These are phyloP conservation scores for Jacaranda mimosifolia DNA, from an alignment of 257 asterid genomes.

Conservation along the genomic window DNA sequence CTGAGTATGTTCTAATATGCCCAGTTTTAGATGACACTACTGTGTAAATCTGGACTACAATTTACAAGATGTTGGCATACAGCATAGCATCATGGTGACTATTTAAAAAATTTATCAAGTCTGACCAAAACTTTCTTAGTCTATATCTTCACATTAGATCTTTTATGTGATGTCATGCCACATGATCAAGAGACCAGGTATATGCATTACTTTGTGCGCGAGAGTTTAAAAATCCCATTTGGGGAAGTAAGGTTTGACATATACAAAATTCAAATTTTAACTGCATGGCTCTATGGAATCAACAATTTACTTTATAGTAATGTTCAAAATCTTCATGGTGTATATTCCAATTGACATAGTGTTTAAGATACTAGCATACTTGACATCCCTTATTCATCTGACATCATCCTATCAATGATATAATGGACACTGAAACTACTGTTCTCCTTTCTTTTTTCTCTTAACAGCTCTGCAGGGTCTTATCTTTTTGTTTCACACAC, in stretches of 20 bases:
- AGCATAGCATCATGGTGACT: conserved; percentile 9
- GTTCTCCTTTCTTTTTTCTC: conserved; percentile 34
- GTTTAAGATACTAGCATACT: conserved; percentile 1
- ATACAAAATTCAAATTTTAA: not conserved
- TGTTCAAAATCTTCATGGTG: conserved; percentile 11
- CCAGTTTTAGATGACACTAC: conserved; percentile 14
- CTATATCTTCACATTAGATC: conserved; percentile 24
- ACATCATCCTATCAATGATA: conserved; percentile 6
- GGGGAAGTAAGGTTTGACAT: not conserved
- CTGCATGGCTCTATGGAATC: not conserved
- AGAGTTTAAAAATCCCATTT: conserved; percentile 2
- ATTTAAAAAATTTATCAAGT: conserved; percentile 16
- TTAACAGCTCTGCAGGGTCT: conserved; percentile 84
- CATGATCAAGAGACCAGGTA: not conserved
- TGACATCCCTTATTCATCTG: conserved; percentile 3
- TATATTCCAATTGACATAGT: conserved; percentile 29
- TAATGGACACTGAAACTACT: conserved; percentile 42
- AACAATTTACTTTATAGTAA: conserved; percentile 13
- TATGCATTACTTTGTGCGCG: not conserved
- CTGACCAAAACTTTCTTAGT: conserved; percentile 2
- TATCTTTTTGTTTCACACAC: conserved; percentile 98
- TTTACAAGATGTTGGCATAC: conserved; percentile 26
- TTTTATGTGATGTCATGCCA: conserved; percentile 26
- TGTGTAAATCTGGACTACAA: conserved; percentile 10
- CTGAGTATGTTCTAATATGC: conserved; percentile 7